Evolutionary conservation across 176 grass and related monocot genomes (phyloP), one percentile per base, ranked within the genome.

Genomic region (Aegilops speltoides): DNA sequence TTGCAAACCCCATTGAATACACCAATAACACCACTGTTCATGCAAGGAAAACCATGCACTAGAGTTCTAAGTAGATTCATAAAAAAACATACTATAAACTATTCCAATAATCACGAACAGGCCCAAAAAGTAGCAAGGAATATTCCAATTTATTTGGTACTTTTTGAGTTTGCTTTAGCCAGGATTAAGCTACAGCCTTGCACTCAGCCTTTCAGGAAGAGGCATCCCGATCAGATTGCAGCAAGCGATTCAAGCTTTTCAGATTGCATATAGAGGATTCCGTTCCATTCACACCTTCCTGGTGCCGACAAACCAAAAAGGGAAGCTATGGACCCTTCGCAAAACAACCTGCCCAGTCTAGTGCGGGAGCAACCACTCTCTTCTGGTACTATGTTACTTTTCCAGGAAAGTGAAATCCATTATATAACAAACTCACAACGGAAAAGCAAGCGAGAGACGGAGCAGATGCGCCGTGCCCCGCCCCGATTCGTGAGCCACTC

Each of bases 401-500:
- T 32, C 46, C 45, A 52, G 45, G 28, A 54, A 54, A 76, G 46
- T 76, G 26, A 48, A 76, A 76, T 76, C 73, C 46, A 54, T 76
- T 24, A 19, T 54, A 45, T 45, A 24, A 67, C 14, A 76, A 76
- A 76, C 25, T 31, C 31, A 76, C 45, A 31, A 31, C 1, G 73
- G 16, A 76, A 76, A 76, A 76, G 73, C 73, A 16, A 54, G 25
- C 9, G 25, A 76, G 26, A 26, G 6, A 54, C 59, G n/a, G 59
- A 62, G 10, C 59, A 23, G 59, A 54, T 5, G 17, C 10, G 19
- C 36, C 11, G 6, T 22, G 10, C 36, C 62, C 24, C 60, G 60
- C 73, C 45, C 73, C 50, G 73, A 76, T 32, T 76, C 73, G 73
- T 16, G 10, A 46, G 73, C 25, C 73, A 76, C 8, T 76, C 73